These are phyloP conservation scores for Mucor velutinosus DNA, from an alignment of 371 early-diverging fungal genomes.

Conservation along the genomic window DNA sequence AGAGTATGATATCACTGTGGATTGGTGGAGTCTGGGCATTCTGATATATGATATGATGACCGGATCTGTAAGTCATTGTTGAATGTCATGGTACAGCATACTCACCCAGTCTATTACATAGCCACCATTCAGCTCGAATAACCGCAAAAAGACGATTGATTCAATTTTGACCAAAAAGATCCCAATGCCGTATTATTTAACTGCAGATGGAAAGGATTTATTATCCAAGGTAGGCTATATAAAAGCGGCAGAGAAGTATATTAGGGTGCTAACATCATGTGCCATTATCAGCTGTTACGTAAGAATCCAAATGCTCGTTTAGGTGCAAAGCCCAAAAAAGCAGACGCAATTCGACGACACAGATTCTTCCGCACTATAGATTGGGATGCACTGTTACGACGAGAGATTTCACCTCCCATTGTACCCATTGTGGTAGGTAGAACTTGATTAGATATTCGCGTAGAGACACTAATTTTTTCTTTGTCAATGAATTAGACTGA, in stretches of 20 bases:
- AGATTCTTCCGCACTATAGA: constrained; percentile 87
- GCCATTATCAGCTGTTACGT: constrained; percentile 57
- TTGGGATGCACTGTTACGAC: constrained; percentile 70
- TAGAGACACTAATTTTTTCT: neutral
- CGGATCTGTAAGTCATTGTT: constrained; percentile 53
- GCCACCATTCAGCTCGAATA: constrained; percentile 80
- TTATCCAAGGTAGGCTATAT: constrained; percentile 37
- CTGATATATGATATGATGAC: constrained; percentile 89
- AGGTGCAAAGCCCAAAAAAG: constrained; percentile 68
- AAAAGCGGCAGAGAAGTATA: neutral
- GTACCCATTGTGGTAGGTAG: constrained; percentile 71
- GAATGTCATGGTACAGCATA: neutral
- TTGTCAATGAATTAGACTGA: constrained; percentile 30
- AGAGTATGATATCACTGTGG: constrained; percentile 87
- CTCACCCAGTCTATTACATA: neutral
- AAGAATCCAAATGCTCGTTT: constrained; percentile 75
- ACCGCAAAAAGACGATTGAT: constrained; percentile 78
- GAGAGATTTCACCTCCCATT: constrained; percentile 76
- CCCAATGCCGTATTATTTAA: constrained; percentile 71
- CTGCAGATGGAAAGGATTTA: constrained; percentile 67
- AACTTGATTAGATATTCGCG: neutral
- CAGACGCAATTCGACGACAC: constrained; percentile 82
- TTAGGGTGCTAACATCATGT: too few relatives aligned
- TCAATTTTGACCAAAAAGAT: constrained; percentile 78
- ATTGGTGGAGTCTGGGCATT: constrained; percentile 96